phyloP scores from a whole-genome alignment of 2,329 filamentous ascomycete genomes.

The Aureobasidium sp. region DNA sequence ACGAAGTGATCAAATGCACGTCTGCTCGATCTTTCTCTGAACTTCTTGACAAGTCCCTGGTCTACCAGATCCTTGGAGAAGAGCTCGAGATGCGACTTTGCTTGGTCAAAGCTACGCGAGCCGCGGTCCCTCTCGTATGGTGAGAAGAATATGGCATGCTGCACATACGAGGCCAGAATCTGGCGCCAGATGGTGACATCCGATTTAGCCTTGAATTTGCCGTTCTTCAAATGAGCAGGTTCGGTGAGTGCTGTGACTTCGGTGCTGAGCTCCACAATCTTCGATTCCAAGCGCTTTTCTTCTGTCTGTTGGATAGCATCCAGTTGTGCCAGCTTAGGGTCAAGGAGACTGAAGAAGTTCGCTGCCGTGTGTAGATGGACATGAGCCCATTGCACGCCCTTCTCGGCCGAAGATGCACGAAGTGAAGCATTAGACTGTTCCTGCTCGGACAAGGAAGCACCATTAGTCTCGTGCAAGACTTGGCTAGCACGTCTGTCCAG shows the following conservation, averaged over 20 bases:
- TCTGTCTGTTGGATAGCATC: constrained; percentile 63
- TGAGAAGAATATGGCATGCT: constrained; percentile 76
- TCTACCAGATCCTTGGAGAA: constrained; percentile 64
- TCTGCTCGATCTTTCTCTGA: constrained; percentile 61
- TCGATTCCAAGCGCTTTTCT: constrained; percentile 53
- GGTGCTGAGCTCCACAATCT: constrained; percentile 59
- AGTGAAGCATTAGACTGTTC: background rate
- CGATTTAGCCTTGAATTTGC: constrained; percentile 42
- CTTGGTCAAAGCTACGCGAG: constrained; percentile 57
- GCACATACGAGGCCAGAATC: constrained; percentile 74
- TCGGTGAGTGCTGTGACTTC: constrained; percentile 59
- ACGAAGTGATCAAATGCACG: constrained; percentile 63
- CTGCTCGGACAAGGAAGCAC: background rate
- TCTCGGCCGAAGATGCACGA: background rate
- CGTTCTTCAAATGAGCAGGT: constrained; percentile 43
- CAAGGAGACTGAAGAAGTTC: constrained; percentile 72
- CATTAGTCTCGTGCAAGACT: background rate
- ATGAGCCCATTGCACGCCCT: constrained; percentile 47
- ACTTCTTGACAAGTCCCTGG: constrained; percentile 51
- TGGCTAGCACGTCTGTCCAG: background rate
- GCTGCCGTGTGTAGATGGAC: constrained; percentile 70
- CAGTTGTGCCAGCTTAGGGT: constrained; percentile 62
- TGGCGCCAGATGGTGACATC: constrained; percentile 72
- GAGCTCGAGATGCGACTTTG: constrained; percentile 60
- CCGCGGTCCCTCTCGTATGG: constrained; percentile 66